Percentiles rank a stretch among this genome's conserved stretches.
Evolutionary conservation across 345 rosid genomes (phyloP).

Genomic region (Eucalyptus leucophloia): DNA sequence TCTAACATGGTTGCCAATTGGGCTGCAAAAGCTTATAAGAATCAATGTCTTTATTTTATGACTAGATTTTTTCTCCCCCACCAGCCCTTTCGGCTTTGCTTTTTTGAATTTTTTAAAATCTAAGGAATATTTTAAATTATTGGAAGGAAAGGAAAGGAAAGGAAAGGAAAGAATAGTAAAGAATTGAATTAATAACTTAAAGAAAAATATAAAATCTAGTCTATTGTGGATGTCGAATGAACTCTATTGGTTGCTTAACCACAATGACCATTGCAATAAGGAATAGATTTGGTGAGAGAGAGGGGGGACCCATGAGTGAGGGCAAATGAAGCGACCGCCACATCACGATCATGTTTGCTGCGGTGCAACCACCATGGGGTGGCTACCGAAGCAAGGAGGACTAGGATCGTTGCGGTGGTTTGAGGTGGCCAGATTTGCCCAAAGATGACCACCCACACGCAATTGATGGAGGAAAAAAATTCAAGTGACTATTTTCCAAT

Average conservation of each 20-base stretch:
- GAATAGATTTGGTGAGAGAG: too few relatives aligned
- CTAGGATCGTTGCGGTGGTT: neutral
- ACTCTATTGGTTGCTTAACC: too few relatives aligned
- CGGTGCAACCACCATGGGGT: neutral
- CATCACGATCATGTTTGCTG: neutral
- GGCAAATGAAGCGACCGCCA: too few relatives aligned
- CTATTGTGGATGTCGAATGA: too few relatives aligned
- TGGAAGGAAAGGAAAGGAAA: too few relatives aligned
- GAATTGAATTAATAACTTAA: too few relatives aligned
- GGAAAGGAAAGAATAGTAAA: too few relatives aligned
- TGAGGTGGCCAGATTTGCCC: neutral
- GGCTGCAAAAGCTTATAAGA: neutral
- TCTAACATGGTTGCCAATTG: neutral
- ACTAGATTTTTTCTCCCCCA: neutral
- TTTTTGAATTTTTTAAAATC: too few relatives aligned
- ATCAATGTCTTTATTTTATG: neutral
- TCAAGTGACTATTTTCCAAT: neutral
- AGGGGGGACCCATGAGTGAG: too few relatives aligned
- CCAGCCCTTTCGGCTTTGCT: neutral
- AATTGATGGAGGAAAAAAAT: neutral
- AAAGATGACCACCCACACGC: neutral
- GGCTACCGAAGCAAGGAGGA: neutral
- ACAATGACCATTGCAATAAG: fast-evolving
- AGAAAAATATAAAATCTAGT: too few relatives aligned
- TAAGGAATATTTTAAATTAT: too few relatives aligned